phyloP scores from a whole-genome alignment of 1,139 yeast species.

The Saccharomyces hybrid region DNA sequence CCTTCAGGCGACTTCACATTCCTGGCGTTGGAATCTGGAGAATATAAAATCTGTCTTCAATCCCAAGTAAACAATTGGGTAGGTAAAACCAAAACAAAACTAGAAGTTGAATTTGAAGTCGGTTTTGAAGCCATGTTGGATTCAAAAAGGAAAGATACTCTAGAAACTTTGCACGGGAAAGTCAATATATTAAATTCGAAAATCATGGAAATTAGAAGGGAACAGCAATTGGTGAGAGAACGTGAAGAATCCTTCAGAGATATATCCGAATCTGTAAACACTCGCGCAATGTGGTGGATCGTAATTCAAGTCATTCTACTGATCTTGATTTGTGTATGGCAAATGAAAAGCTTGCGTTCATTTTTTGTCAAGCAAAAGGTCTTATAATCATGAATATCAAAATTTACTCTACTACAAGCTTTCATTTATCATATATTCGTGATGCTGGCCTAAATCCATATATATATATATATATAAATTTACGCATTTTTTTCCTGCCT shows the following conservation, averaged over 20 bases:
- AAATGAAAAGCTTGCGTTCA: constrained; percentile 51
- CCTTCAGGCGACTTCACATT: constrained; percentile 60
- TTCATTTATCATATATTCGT: background rate
- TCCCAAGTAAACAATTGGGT: constrained; percentile 58
- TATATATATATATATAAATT: background rate
- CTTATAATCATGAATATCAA: constrained; percentile 34
- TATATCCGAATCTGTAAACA: constrained; percentile 56
- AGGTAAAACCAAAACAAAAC: constrained; percentile 41
- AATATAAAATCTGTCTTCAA: constrained; percentile 63
- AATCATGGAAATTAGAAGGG: constrained; percentile 51
- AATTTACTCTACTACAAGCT: background rate
- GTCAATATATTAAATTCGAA: constrained; percentile 48
- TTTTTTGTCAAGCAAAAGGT: constrained; percentile 63
- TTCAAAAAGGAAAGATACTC: constrained; percentile 42
- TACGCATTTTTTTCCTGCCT: background rate
- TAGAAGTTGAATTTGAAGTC: constrained; percentile 41
- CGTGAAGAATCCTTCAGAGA: constrained; percentile 65
- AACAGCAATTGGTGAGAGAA: constrained; percentile 59
- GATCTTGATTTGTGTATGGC: constrained; percentile 58
- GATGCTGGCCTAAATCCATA: background rate
- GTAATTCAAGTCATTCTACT: constrained; percentile 52
- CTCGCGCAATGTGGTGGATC: constrained; percentile 60
- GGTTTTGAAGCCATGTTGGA: constrained; percentile 49
- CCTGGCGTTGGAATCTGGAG: constrained; percentile 63
- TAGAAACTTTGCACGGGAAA: constrained; percentile 45